Percentiles rank a stretch among this genome's conserved stretches.
phyloP scores from a whole-genome alignment of 768 basidiomycete genomes.

The Termitomyces sp. region DNA sequence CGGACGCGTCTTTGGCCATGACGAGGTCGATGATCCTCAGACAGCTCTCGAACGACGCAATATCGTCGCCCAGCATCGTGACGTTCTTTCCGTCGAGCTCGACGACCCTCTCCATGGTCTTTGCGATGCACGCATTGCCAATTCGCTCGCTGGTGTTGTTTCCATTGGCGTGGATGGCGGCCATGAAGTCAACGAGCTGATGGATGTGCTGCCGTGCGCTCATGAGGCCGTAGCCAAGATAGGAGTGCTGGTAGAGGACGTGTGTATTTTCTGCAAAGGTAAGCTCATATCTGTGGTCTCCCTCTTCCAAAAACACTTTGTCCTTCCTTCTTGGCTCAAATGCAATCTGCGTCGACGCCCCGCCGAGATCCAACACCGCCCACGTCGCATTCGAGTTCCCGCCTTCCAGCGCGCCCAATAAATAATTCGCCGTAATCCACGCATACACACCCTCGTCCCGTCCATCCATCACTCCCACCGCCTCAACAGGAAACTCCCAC shows the following conservation, averaged over 20 bases:
- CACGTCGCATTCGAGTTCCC: constrained; percentile 30
- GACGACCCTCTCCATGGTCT: constrained; percentile 56
- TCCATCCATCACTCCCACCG: constrained; percentile 91
- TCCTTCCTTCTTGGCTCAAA: constrained; percentile 70
- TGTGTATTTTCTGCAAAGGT: constrained; percentile 65
- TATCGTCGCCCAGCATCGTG: constrained; percentile 79
- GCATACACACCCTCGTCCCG: constrained; percentile 97
- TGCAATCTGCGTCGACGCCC: constrained; percentile 96
- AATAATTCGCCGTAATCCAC: constrained; percentile 97
- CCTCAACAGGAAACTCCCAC: constrained; percentile 67
- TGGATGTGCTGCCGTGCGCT: constrained; percentile 80
- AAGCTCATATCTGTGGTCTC: constrained; percentile 90
- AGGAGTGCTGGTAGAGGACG: constrained; percentile 94
- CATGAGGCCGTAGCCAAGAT: constrained; percentile 96
- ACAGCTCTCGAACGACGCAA: constrained; percentile 85
- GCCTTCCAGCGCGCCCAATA: constrained; percentile 60
- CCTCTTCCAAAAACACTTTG: constrained; percentile 47
- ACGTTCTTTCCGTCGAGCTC: constrained; percentile 62
- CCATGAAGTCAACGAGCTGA: constrained; percentile 85
- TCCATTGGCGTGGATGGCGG: constrained; percentile 30
- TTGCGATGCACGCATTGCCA: constrained; percentile 80
- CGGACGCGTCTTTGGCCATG: constrained; percentile 91
- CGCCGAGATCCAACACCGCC: constrained; percentile 94
- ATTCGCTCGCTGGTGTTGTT: constrained; percentile 19
- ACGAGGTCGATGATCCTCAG: constrained; percentile 79